These are phyloP conservation scores for Chalaropsis thielavioides DNA, from an alignment of 2,329 filamentous ascomycete genomes.

Conservation along the genomic window DNA sequence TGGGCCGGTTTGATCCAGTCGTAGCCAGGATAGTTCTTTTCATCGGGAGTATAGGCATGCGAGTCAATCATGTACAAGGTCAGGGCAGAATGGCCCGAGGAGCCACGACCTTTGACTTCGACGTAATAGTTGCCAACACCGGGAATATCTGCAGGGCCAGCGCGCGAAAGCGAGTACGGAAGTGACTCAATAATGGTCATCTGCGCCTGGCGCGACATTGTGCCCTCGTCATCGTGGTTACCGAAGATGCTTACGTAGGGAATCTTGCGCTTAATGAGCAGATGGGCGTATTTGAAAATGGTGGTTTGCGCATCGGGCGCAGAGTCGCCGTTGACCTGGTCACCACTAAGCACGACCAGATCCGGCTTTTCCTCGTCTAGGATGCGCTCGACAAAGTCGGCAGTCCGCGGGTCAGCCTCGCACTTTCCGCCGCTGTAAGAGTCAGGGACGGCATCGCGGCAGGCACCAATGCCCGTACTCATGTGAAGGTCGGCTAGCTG, in stretches of 20 bases:
- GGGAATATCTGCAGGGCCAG: conserved; percentile 70
- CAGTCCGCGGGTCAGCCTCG: conserved; percentile 78
- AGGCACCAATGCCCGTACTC: conserved; percentile 73
- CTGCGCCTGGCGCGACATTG: conserved; percentile 58
- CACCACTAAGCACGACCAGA: conserved; percentile 78
- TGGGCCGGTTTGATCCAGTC: conserved; percentile 94
- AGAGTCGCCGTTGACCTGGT: conserved; percentile 90
- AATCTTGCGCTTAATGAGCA: conserved; percentile 74
- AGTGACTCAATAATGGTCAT: conserved; percentile 79
- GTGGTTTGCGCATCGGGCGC: conserved; percentile 83
- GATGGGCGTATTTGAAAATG: conserved; percentile 80
- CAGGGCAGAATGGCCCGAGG: conserved; percentile 71
- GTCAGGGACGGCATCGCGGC: conserved; percentile 72
- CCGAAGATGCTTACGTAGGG: conserved; percentile 92
- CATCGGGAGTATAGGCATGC: conserved; percentile 81
- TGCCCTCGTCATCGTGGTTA: conserved; percentile 90
- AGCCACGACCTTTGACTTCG: conserved; percentile 70
- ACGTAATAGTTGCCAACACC: conserved; percentile 92
- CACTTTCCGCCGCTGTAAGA: conserved; percentile 60
- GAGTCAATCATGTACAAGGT: conserved; percentile 94
- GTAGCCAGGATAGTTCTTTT: conserved; percentile 78
- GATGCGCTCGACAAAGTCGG: conserved; percentile 73
- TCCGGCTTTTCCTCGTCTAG: conserved; percentile 91
- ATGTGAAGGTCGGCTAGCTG: conserved; percentile 91
- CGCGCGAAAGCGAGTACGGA: conserved; percentile 74